Evolutionary conservation across 2,329 filamentous ascomycete genomes (phyloP).

Genomic region (Sclerotinia glacialis): DNA sequence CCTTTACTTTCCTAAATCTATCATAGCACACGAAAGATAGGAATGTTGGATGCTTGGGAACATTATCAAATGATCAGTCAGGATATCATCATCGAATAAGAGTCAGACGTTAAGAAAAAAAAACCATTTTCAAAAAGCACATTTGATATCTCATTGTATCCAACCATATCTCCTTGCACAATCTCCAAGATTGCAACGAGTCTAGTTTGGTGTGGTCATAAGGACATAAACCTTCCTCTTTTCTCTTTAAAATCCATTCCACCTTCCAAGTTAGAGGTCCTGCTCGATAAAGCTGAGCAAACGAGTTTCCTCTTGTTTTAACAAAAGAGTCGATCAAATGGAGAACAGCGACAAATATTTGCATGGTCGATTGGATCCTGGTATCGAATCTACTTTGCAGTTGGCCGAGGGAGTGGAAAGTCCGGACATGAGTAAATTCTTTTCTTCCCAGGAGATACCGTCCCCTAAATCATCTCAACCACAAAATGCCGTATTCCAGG

Average conservation of each 20-base stretch:
- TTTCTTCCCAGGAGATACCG: background rate
- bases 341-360: slow-evolving; percentile 16
- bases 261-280: slow-evolving; percentile 17
- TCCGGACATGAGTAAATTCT: slow-evolving; percentile 1
- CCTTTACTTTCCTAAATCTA: background rate
- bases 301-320: background rate
- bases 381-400: slow-evolving; percentile 14
- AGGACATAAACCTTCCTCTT: slow-evolving; percentile 8
- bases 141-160: background rate
- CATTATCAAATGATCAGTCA: background rate
- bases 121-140: background rate
- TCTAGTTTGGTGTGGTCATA: slow-evolving; percentile 14
- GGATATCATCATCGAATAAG: slow-evolving; percentile 15
- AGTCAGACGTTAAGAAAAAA: background rate
- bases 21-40: background rate
- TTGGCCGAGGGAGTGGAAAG: slow-evolving; percentile 18
- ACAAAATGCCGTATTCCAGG: background rate
- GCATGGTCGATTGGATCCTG: slow-evolving; percentile 18
- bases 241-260: slow-evolving; percentile 14
- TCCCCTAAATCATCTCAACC: background rate
- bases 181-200: background rate
- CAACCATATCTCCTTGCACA: slow-evolving; percentile 14
- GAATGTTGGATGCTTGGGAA: slow-evolving; percentile 1
- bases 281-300: background rate
- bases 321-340: slow-evolving; percentile 1